Evolutionary conservation across 2,329 filamentous ascomycete genomes (phyloP).

Genomic region (Exophiala lecanii-corni): DNA sequence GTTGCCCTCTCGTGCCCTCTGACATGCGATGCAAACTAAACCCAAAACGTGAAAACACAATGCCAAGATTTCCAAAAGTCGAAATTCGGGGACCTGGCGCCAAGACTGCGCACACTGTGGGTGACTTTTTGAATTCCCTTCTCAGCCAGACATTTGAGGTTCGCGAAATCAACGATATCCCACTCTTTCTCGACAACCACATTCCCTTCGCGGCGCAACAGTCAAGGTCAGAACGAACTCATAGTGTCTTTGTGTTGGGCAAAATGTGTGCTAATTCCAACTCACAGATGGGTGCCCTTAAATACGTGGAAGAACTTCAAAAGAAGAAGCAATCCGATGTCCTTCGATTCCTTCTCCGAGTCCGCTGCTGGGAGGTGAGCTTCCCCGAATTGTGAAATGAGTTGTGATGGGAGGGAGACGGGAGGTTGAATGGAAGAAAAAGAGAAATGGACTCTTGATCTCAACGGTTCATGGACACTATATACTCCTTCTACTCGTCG

Average conservation of each 20-base stretch:
- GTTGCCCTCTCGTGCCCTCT: no score
- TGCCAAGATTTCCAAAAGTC: constrained; percentile 24
- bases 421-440: constrained; percentile 1
- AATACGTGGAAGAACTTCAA: constrained; percentile 99
- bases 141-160: background rate
- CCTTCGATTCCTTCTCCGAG: constrained; percentile 98
- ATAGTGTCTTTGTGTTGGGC: background rate
- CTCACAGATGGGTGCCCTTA: constrained; percentile 94
- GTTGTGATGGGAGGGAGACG: background rate
- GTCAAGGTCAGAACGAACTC: constrained; percentile 20
- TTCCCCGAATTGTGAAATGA: constrained; percentile 29
- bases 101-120: constrained; percentile 23
- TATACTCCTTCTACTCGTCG: no score
- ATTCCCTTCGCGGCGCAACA: constrained; percentile 18
- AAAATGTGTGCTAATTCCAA: constrained; percentile 3
- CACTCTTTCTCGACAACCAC: constrained; percentile 5
- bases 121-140: constrained; percentile 10
- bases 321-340: constrained; percentile 99
- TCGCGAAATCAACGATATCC: constrained; percentile 2
- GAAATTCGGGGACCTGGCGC: constrained; percentile 4
- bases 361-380: constrained; percentile 97
- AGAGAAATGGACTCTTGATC: constrained; percentile 15
- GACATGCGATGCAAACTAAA: no score
- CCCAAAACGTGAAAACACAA: no score
- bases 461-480: no score